Base-by-base conservation (phyloP, 495 filamentous ascomycete genomes). In the Durotheca rogersii region DNA sequence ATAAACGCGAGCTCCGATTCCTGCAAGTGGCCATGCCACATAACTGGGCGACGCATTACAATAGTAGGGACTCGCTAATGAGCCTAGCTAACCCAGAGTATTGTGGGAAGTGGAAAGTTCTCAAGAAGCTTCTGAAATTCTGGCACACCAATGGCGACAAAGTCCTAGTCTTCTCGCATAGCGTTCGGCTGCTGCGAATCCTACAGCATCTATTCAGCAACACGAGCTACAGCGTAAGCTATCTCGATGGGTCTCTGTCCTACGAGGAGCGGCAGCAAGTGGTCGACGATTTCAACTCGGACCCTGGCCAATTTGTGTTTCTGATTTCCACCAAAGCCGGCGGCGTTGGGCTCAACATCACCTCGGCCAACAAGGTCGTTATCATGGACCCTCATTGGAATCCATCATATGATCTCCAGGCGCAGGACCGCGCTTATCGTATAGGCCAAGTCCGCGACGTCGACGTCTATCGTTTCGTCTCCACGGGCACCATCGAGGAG, bases 371-470 rank as follows among this genome's bases (percentile, higher is more conserved):
- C 71, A 97, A 97, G 67, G 92, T 98, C 7, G 93, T 98, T 14
- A 88, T 98, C 27, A 86, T 96, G 30, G 93, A 98, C 63, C 93
- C 93, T 0, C 95, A 96, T 61, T 98, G 93, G 93, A 98, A 98
- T 50, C 93, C 93, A 3, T 79, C 87, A 14, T 88, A 90, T 55
- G 91, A 98, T 58, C 78, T 97, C 1, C 93, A 98, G 69, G 93
- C 93, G 0, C 93, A 98, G 69, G 93, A 98, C 62, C 86, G 93
- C 14, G 93, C 94, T 7, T 98, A 97, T 65, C 85, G 93, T 11
- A 97, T 98, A 54, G 93, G 93, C 7, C 93, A 98, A 68, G 77
- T 80, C 0, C 81, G 93, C 3, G 90, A 98, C 58, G 93, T 98
- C 4, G 94, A 97, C 60, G 94, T 98, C 7, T 97, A 95, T 70